Percentiles rank a stretch among this genome's conserved stretches.
These are phyloP conservation scores for Rubia peregrina DNA, from an alignment of 305 asterid species.

Conservation along the genomic window DNA sequence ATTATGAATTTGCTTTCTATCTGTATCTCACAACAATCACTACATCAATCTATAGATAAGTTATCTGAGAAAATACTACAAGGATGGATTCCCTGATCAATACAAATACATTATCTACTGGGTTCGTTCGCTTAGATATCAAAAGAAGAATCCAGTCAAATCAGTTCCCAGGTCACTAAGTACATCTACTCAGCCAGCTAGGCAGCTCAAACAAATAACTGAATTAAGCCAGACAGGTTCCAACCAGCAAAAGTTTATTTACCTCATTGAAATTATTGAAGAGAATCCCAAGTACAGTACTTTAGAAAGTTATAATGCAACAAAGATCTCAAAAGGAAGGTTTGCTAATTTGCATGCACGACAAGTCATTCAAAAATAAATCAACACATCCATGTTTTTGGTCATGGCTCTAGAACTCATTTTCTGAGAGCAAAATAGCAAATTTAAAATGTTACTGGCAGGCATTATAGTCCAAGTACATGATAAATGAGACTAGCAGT, in stretches of 20 bases:
- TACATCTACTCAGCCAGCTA: neutral
- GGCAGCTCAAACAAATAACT: neutral
- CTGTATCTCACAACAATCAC: constrained; percentile 40
- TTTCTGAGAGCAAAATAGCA: constrained; percentile 5
- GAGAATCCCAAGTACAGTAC: neutral
- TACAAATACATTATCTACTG: neutral
- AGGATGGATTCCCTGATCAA: neutral
- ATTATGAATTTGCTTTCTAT: constrained; percentile 65
- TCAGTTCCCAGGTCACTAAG: neutral
- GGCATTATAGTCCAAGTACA: neutral
- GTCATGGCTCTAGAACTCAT: neutral
- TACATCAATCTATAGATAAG: neutral
- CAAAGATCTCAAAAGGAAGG: neutral
- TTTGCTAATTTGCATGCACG: neutral
- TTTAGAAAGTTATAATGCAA: neutral
- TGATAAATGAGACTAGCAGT: neutral
- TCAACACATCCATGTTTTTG: neutral
- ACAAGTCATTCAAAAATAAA: neutral
- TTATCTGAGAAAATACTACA: neutral
- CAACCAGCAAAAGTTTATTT: neutral
- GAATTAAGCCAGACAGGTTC: neutral
- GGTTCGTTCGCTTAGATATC: neutral
- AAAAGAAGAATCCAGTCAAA: neutral
- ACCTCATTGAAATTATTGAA: neutral
- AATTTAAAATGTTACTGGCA: neutral